Evolutionary conservation across 805 yeast species (phyloP).

Genomic region (Starmerella tilneyi): DNA sequence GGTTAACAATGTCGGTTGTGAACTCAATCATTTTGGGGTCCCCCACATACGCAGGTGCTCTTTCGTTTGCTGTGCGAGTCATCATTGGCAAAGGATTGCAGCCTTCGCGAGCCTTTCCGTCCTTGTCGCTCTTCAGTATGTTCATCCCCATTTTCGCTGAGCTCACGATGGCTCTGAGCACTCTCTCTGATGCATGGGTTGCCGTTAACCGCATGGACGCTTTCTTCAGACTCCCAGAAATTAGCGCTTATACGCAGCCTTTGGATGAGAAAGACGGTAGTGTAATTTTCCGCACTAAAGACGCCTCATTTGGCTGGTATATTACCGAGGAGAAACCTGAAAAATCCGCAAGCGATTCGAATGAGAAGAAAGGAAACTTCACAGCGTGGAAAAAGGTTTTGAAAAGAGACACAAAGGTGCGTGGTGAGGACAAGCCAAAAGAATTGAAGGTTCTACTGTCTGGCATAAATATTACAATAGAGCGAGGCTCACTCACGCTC

Average conservation of each 20-base stretch:
- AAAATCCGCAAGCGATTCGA: constrained; percentile 33
- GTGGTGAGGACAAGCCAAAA: background rate
- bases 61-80: constrained; percentile 11
- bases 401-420: background rate
- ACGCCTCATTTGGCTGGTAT: constrained; percentile 8
- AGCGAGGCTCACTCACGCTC: constrained; percentile 42
- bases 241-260: background rate
- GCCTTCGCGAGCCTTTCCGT: constrained; percentile 13
- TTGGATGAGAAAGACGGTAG: background rate
- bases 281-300: background rate
- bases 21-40: constrained; percentile 1
- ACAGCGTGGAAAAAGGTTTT: constrained; percentile 9
- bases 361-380: too few relatives aligned
- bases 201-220: constrained; percentile 20
- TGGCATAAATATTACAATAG: constrained; percentile 13
- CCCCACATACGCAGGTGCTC: constrained; percentile 13
- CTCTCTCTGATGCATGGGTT: constrained; percentile 34
- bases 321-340: constrained; percentile 27
- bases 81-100: constrained; percentile 1
- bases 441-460: constrained; percentile 14
- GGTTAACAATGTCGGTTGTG: background rate
- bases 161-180: constrained; percentile 39
- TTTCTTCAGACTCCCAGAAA: constrained; percentile 11
- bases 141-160: constrained; percentile 2
- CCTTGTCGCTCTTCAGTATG: constrained; percentile 9